Conservation (phyloP, 352 stramenopile genomes). For the Globisporangium sylvaticum region DNA sequence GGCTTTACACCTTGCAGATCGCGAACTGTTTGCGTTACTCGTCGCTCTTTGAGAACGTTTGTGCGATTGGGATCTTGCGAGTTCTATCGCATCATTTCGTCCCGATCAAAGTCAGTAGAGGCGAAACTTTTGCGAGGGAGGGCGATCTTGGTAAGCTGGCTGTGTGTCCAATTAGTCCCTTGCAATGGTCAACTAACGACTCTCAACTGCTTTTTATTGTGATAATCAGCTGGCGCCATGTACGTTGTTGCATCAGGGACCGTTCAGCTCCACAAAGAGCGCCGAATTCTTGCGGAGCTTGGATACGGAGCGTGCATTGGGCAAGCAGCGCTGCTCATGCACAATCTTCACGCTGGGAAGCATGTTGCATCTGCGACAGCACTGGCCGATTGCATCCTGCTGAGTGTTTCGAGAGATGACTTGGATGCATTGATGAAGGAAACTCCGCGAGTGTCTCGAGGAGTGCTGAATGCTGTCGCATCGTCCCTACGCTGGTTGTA, state of each 20-base stretch:
- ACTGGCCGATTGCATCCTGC: conserved; percentile 53
- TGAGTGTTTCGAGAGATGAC: conserved; percentile 68
- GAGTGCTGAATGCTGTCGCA: conserved; percentile 76
- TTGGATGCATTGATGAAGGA: conserved; percentile 73
- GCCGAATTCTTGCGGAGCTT: conserved; percentile 56
- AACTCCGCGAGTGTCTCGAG: conserved; percentile 61
- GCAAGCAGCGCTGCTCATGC: conserved; percentile 63
- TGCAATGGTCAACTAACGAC: neutral
- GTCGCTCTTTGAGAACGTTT: conserved; percentile 78
- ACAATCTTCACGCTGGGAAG: conserved; percentile 56
- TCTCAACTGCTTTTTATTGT: neutral
- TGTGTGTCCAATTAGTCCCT: neutral
- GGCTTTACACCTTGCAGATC: conserved; percentile 36
- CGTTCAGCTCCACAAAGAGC: conserved; percentile 78
- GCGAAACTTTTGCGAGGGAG: conserved; percentile 65
- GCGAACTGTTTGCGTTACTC: conserved; percentile 77
- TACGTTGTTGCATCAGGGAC: conserved; percentile 67
- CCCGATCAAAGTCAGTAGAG: conserved; percentile 39
- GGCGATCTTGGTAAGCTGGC: conserved; percentile 43
- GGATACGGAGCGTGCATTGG: conserved; percentile 72
- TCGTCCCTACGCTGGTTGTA: conserved; percentile 74
- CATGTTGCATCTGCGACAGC: conserved; percentile 78
- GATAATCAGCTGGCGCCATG: conserved; percentile 63
- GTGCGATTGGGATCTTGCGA: conserved; percentile 71
- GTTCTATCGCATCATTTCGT: conserved; percentile 78